Conservation (phyloP, 345 rosid genomes). For the Eucalyptus cloeziana region DNA sequence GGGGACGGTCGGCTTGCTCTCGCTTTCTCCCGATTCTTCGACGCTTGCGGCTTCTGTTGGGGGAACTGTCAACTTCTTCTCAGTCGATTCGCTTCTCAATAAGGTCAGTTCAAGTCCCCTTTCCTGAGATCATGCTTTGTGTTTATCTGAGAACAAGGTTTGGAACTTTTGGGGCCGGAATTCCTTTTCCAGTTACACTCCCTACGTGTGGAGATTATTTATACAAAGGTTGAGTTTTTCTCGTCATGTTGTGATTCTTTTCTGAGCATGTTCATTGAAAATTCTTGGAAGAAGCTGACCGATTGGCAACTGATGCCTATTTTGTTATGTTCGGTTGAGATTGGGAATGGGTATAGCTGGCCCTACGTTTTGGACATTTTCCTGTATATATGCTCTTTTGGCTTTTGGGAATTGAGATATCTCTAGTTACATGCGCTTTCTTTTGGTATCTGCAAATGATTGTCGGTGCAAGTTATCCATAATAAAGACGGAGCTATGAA, state of each 20-base stretch:
- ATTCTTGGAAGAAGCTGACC: not conserved
- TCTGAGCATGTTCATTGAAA: not conserved
- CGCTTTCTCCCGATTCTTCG: conserved; percentile 59
- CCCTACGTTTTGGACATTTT: not conserved
- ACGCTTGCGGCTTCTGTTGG: conserved; percentile 52
- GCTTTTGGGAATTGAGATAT: not conserved
- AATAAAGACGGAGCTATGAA: not conserved
- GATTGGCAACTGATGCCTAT: not conserved
- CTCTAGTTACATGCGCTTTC: not conserved
- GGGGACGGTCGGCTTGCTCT: conserved; percentile 36
- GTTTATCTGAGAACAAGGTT: not conserved
- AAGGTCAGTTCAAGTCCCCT: conserved; percentile 13
- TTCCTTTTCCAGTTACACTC: not conserved
- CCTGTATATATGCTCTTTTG: not conserved
- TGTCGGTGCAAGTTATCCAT: not conserved
- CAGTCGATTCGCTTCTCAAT: conserved; percentile 41
- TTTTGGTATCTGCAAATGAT: not conserved
- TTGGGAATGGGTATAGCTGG: not conserved
- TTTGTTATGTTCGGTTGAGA: not conserved
- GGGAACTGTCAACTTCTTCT: conserved; percentile 43
- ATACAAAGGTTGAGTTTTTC: not conserved
- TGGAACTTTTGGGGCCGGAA: not conserved
- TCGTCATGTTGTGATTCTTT: not conserved
- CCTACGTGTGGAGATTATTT: not conserved
- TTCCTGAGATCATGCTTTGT: not conserved